Base-by-base conservation (phyloP, 305 asterid species). In the Coffea humblotiana region DNA sequence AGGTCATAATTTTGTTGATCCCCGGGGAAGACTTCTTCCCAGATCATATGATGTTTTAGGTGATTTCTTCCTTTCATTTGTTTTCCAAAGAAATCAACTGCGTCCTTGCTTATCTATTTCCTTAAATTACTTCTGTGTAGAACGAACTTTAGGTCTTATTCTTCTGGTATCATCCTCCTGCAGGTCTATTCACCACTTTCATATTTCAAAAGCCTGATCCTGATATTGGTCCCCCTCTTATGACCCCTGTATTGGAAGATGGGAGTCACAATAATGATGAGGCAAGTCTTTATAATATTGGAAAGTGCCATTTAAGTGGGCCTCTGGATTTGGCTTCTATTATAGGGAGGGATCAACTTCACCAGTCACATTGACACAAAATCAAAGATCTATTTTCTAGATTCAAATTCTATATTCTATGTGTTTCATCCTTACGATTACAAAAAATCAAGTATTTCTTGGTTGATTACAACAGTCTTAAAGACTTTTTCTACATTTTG, bases 121-220 rank as follows among this genome's bases (percentile, higher is more conserved):
- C 73, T 71, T 43, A 23, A 65, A 54, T 32, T 27, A 25, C 3
- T 40, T 63, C 27, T 37, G 27, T 23, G 14, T 23, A 14, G 65
- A 15, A 8, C 8, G 52, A 25, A 58, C 25, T 40, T 29, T 4
- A 48, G 47, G 51, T 43, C 56, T 56, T 35, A 27, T 35, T 77
- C 72, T 82, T 78, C 19, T 54, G 29, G 72, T 37, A n/a, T 79
- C 77, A 56, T 80, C 82, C 61, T 56, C 85, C 72, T 81, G 75
- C 92, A 95, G 99, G 98, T 83, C 88, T 96, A 49, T 96, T 88
- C 84, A 94, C 96, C 72, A 92, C 97, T 58, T 96, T 96, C 85
- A 88, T 94, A 82, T 96, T 96, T 86, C 97, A 87, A 85, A 96
- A 96, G 89, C 97, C 94, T 66, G 97, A 96, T 88, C 97, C 97